Evolutionary conservation across 2,329 filamentous ascomycete species (phyloP).

Genomic region (Alternaria solani): DNA sequence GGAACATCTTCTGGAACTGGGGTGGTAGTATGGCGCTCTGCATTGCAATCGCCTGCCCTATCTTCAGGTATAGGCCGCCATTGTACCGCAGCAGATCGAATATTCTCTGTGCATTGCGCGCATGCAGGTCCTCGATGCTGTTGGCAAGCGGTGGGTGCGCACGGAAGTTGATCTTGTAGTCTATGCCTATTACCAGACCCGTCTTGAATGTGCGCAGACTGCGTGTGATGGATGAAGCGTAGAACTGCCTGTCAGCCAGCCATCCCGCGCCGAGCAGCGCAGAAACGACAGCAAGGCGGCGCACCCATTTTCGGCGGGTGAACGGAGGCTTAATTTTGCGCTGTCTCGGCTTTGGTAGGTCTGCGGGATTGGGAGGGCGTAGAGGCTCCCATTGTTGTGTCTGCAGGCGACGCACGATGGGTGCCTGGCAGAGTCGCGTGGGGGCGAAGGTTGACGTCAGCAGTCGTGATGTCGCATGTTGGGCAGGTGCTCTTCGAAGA

Average conservation of each 20-base stretch:
- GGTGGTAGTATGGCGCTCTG: conserved; percentile 92
- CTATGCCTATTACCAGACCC: conserved; percentile 81
- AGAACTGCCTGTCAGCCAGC: conserved; percentile 74
- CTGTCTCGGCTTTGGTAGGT: conserved; percentile 65
- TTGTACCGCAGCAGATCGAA: conserved; percentile 84
- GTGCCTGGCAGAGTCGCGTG: conserved; percentile 20
- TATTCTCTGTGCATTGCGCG: conserved; percentile 81
- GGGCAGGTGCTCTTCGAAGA: conserved; percentile 39
- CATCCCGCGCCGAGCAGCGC: conserved; percentile 69
- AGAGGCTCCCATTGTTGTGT: conserved; percentile 54
- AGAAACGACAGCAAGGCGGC: conserved; percentile 71
- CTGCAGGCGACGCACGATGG: conserved; percentile 40
- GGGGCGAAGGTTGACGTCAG: conserved; percentile 25
- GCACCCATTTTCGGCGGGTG: conserved; percentile 76
- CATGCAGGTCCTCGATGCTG: conserved; percentile 79
- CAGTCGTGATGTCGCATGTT: conserved; percentile 32
- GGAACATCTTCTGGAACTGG: conserved; percentile 96
- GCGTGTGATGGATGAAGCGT: conserved; percentile 79
- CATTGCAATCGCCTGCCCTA: conserved; percentile 98
- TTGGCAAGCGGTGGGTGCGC: conserved; percentile 77
- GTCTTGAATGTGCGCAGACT: conserved; percentile 82
- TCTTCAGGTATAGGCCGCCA: conserved; percentile 95
- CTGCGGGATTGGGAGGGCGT: conserved; percentile 76
- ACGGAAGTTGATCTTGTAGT: conserved; percentile 97
- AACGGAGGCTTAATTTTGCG: conserved; percentile 74